These are phyloP conservation scores for Neospermospora avenae DNA, from an alignment of 2,329 filamentous ascomycete genomes.

Conservation along the genomic window DNA sequence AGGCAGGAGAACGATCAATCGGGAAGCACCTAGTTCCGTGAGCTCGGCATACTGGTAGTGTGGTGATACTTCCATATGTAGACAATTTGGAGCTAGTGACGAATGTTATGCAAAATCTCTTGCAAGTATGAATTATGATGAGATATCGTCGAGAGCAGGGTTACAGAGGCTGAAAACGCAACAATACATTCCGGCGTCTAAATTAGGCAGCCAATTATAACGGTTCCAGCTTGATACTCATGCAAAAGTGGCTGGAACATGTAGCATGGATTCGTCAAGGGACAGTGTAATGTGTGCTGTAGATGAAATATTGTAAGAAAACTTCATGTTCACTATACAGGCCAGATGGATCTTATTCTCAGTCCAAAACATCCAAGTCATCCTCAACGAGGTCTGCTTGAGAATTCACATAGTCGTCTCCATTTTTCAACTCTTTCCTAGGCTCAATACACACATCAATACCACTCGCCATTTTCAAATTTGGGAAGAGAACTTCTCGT, in stretches of 20 bases:
- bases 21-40: constrained; percentile 9
- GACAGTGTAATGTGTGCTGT: no score
- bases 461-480: neutral
- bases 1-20: constrained; percentile 3
- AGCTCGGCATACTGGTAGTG: neutral
- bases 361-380: neutral
- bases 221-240: no score
- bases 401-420: neutral
- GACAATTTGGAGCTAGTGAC: neutral
- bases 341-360: neutral
- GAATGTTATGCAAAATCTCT: neutral
- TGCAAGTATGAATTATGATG: no score
- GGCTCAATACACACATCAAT: constrained; percentile 3
- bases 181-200: no score
- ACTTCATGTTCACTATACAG: no score
- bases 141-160: no score
- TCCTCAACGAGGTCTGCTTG: neutral
- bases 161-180: no score
- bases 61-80: neutral
- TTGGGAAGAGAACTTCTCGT: constrained; percentile 2
- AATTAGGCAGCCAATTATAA: no score
- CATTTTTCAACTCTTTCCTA: neutral
- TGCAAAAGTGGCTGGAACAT: no score
- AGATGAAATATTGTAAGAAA: no score
- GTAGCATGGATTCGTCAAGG: no score